Conservation (phyloP, 192 early-diverging fungal species). For the Coemansia sp. region DNA sequence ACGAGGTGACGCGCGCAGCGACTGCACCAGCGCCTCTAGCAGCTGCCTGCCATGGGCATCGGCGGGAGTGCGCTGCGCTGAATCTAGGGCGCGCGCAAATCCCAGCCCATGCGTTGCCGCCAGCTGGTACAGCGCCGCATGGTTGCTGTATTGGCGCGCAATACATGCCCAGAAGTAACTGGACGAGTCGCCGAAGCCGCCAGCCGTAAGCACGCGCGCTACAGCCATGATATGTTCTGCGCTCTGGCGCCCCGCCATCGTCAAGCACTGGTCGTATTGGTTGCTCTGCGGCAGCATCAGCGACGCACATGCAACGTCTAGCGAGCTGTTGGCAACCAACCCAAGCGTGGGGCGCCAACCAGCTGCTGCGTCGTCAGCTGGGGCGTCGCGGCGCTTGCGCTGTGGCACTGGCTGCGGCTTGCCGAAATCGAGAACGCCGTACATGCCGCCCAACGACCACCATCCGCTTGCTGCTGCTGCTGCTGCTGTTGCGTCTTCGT, state of each 20-base stretch:
- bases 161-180: constrained; percentile 39
- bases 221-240: constrained; percentile 29
- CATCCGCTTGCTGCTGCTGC: constrained; percentile 14
- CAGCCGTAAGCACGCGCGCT: constrained; percentile 15
- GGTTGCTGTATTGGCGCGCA: constrained; percentile 18
- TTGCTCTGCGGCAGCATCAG: constrained; percentile 18
- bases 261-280: constrained; percentile 29
- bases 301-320: constrained; percentile 15
- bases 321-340: constrained; percentile 29
- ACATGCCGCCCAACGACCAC: constrained; percentile 51
- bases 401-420: background rate
- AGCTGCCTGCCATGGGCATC: constrained; percentile 1
- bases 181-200: constrained; percentile 31
- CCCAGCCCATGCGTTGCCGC: constrained; percentile 18
- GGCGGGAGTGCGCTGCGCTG: background rate
- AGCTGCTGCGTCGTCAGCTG: no score
- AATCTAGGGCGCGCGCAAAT: constrained; percentile 14
- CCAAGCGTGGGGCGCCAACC: constrained; percentile 1
- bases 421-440: constrained; percentile 26
- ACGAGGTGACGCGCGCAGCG: constrained; percentile 17
- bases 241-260: constrained; percentile 39
- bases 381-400: no score
- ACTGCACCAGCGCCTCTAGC: constrained; percentile 17
- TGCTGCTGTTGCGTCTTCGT: no score
- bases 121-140: constrained; percentile 22